Percentiles rank a stretch among this genome's conserved stretches.
Evolutionary conservation across 805 yeast species (phyloP).

Genomic region (Candida maesae): DNA sequence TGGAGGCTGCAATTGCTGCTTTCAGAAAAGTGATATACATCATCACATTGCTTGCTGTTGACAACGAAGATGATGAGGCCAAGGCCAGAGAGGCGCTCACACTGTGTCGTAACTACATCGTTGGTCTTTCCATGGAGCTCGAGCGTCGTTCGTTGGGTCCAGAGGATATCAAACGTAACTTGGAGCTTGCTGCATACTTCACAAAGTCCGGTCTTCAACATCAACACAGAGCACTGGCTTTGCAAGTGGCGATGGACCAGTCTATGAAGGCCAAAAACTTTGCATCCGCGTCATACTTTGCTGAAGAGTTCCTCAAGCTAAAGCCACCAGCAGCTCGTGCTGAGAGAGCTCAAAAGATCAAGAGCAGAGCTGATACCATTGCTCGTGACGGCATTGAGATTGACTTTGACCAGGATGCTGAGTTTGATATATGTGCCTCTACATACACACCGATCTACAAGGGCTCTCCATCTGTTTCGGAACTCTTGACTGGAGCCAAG

Average conservation of each 20-base stretch:
- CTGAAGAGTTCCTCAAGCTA: constrained; percentile 72
- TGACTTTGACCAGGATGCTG: constrained; percentile 90
- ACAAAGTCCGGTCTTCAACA: constrained; percentile 79
- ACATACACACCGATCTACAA: constrained; percentile 86
- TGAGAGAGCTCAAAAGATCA: constrained; percentile 83
- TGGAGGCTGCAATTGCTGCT: constrained; percentile 72
- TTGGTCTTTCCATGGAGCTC: constrained; percentile 89
- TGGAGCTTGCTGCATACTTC: constrained; percentile 95
- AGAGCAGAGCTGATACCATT: constrained; percentile 71
- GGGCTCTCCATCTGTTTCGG: constrained; percentile 63
- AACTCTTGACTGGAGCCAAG: constrained; percentile 86
- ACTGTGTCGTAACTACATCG: constrained; percentile 82
- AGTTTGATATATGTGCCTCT: constrained; percentile 84
- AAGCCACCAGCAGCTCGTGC: constrained; percentile 74
- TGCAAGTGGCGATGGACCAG: constrained; percentile 94
- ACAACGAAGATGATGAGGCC: constrained; percentile 68
- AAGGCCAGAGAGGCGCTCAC: constrained; percentile 68
- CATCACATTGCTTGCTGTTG: constrained; percentile 66
- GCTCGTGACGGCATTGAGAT: constrained; percentile 86
- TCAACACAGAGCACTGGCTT: constrained; percentile 80
- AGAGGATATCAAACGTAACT: constrained; percentile 72
- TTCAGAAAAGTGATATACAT: constrained; percentile 82
- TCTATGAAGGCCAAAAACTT: constrained; percentile 85
- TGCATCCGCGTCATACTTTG: constrained; percentile 86
- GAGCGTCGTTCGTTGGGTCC: constrained; percentile 78